A percentile compares a stretch with the other conserved stretches of the same genome.
These are phyloP conservation scores for Penicillium manginii DNA, from an alignment of 495 filamentous ascomycete genomes.

Conservation along the genomic window DNA sequence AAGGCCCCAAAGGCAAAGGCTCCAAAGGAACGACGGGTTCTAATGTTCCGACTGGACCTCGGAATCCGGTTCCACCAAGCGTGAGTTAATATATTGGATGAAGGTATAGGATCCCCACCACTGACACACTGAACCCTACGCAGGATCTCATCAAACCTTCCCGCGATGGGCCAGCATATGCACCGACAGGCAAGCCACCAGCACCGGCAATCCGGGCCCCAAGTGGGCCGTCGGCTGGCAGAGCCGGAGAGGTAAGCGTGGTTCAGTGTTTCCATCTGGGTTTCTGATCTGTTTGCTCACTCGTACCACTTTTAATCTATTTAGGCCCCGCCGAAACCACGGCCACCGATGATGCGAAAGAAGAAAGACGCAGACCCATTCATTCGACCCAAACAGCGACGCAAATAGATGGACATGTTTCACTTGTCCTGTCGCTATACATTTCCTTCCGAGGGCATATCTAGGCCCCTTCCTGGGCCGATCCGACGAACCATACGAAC, in stretches of 20 bases:
- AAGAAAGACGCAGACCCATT: constrained; percentile 57
- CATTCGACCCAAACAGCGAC: constrained; percentile 53
- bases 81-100: constrained; percentile 28
- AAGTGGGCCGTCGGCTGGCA: constrained; percentile 17
- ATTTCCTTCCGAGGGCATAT: background rate
- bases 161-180: constrained; percentile 40
- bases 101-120: background rate
- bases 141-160: constrained; percentile 46
- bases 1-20: background rate
- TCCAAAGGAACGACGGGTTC: constrained; percentile 6
- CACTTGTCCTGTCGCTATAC: background rate
- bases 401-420: constrained; percentile 18
- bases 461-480: no score
- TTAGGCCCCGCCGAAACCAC: constrained; percentile 25
- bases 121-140: background rate
- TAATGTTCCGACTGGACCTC: constrained; percentile 1
- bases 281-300: constrained; percentile 17
- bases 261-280: background rate
- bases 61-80: constrained; percentile 25
- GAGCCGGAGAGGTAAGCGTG: constrained; percentile 28
- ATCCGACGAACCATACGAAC: background rate
- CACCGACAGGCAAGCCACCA: constrained; percentile 15
- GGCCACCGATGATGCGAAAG: constrained; percentile 43
- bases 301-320: constrained; percentile 3
- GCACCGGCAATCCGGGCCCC: background rate